A percentile compares a stretch with the other conserved stretches of the same genome.
phyloP scores from a whole-genome alignment of 208 protist species.

The Vickermania spadyakhi region DNA sequence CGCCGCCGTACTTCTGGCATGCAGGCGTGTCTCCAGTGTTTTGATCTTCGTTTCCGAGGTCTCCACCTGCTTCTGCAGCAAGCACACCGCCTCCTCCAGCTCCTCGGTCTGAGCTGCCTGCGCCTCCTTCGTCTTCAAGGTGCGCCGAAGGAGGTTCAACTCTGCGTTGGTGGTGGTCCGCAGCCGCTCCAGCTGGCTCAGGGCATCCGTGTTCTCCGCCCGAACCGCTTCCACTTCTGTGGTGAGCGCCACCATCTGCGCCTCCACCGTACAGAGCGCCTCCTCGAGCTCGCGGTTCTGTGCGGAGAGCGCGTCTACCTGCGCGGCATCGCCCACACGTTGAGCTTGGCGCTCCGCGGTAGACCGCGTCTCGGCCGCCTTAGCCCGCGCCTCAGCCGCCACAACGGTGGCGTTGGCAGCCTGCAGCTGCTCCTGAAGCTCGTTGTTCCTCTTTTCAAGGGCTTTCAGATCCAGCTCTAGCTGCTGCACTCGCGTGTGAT shows the following conservation, averaged over 20 bases:
- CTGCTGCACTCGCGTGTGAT: too few relatives aligned
- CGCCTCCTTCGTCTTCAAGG: background rate
- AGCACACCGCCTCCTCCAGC: background rate
- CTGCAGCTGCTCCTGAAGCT: too few relatives aligned
- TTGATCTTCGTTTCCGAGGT: background rate
- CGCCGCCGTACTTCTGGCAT: background rate
- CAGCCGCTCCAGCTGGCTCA: background rate
- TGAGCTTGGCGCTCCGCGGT: too few relatives aligned
- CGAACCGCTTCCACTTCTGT: background rate
- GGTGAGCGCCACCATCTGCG: background rate
- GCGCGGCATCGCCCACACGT: too few relatives aligned
- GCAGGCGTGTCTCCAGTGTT: background rate
- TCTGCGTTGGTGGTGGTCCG: background rate
- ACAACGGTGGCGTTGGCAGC: too few relatives aligned
- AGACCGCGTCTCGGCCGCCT: too few relatives aligned
- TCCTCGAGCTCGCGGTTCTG: background rate
- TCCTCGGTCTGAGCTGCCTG: background rate
- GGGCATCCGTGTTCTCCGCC: too few relatives aligned
- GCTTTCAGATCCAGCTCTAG: too few relatives aligned
- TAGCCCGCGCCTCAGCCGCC: too few relatives aligned
- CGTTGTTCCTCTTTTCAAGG: too few relatives aligned
- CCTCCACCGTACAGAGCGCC: background rate
- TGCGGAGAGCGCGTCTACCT: too few relatives aligned
- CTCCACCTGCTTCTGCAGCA: background rate
- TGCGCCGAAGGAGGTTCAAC: background rate